Base-by-base conservation (phyloP, 2,329 filamentous ascomycete genomes). In the Alternaria sp. region DNA sequence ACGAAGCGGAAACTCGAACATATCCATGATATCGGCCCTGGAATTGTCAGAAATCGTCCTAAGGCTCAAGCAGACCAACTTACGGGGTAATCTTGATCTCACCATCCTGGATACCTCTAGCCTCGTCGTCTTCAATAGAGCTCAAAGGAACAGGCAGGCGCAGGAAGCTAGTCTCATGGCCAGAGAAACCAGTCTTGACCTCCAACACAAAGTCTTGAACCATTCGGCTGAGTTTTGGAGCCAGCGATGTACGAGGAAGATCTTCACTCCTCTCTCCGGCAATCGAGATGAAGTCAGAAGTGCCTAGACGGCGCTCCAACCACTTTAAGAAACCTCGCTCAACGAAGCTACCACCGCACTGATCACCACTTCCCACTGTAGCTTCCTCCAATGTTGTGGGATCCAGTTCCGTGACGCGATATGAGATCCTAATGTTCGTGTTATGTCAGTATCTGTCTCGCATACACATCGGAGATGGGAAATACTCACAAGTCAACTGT, bases 321-420 rank as follows among this genome's bases (percentile, higher is more conserved):
- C 64, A 72, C 2, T 45, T 7, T 0, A 72, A 17, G 28, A 74
- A 74, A 0, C 5, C 62, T 1, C 65, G 59, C 2, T 76, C 70
- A 0, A 76, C 65, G 23, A 72, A 73, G 9, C 55, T 72, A 0
- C 70, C 68, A 2, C 72, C 73, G 26, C 72, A 74, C 13, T 74
- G 65, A 11, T 58, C 71, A 5, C 71, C 70, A 3, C 29, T 60
- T 0, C 72, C 73, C 0, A 71, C 33, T 0, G 72, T 71, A 0
- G 51, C 65, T 46, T 76, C 73, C 34, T 72, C 65, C 0, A 74
- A 3, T 2, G 13, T 21, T 0, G 56, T 69, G 0, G 70, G 70
- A 0, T 67, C 5, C 2, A 68, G 23, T 0, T 41, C 31, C 0
- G 54, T 11, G 6, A 74, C 53, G 0, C 49, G 17, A 33, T 76